Evolutionary conservation across 768 basidiomycete species (phyloP), one percentile per base, ranked within the genome.

Genomic region (Rhizopogon vulgaris): DNA sequence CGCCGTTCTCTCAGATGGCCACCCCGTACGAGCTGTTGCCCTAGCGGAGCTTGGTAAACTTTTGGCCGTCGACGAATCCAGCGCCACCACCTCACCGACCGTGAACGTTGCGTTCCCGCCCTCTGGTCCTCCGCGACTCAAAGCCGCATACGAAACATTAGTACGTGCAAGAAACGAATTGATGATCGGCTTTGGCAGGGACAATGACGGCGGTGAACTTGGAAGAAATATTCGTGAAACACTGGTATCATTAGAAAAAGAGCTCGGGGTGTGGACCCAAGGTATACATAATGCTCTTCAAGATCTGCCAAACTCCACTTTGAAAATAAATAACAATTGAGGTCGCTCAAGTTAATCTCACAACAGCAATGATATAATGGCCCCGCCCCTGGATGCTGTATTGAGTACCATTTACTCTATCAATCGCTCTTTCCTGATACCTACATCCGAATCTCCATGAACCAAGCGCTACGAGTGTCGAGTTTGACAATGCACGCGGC

Each of bases 11-110:
- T 66, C 71, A 0, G 64, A 71, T 9, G 87, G 87, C 1, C 93
- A 95, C 63, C 92, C 94, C 0, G 77, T 87, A 1, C 77, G 88
- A 1, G 90, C 80, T 0, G 71, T 94, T 22, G 82, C 87, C 4
- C 70, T 85, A 7, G 83, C 85, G 3, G 92, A 94, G 64, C 73
- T 90, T 6, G 91, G 88, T 0, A 94, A 92, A 69, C 69, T 93
- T 6, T 73, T 94, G 6, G 80, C 81, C 0, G 85, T 92, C 0
- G 88, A 92, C 58, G 89, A 91, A 61, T 84, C 83, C 0, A 65
- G 68, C 3, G 78, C 82, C 3, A 64, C 64, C 1, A 54, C 58
- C 12, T 40, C 56, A 59, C 15, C 62, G 32, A 17, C 53, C 27
- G 38, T 55, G 25, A 55, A 52, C 11, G 52, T 58, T 14, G 37